These are phyloP conservation scores for Graphilbum ipis-grandicollis DNA, from an alignment of 2,329 filamentous ascomycete genomes.

Conservation along the genomic window DNA sequence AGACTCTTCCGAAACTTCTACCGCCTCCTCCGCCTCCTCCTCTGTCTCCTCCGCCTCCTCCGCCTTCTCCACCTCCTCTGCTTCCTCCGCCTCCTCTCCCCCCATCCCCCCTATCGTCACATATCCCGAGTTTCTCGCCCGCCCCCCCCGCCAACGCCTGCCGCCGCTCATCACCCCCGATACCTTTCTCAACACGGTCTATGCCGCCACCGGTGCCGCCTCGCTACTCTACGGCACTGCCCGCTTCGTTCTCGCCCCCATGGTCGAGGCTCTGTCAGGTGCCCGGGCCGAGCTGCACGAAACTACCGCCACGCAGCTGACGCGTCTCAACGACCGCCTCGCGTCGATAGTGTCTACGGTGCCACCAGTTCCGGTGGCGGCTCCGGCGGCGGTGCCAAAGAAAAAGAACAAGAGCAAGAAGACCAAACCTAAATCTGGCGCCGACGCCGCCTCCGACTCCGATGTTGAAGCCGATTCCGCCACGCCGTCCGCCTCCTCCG, in stretches of 20 bases:
- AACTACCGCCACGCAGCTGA: constrained; percentile 27
- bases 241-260: constrained; percentile 49
- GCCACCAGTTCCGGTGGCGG: too few species aligned
- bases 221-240: constrained; percentile 53
- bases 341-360: constrained; percentile 42
- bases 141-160: constrained; percentile 29
- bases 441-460: constrained; percentile 2
- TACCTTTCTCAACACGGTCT: constrained; percentile 40
- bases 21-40: too few species aligned
- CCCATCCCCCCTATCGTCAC: constrained; percentile 43
- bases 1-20: too few species aligned
- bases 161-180: constrained; percentile 45
- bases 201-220: constrained; percentile 38
- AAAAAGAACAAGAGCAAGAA: too few species aligned
- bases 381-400: too few species aligned
- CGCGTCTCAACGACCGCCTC: constrained; percentile 29
- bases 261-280: constrained; percentile 33
- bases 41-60: constrained; percentile 34
- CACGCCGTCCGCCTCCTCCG: constrained; percentile 13
- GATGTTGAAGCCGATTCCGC: constrained; percentile 5
- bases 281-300: constrained; percentile 35
- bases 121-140: constrained; percentile 52
- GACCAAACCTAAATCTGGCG: too few species aligned
- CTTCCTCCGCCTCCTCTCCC: constrained; percentile 18
- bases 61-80: constrained; percentile 54